A percentile compares a stretch with the other conserved stretches of the same genome.
phyloP scores from a whole-genome alignment of 768 basidiomycete species.

The Trametopsis cervina region DNA sequence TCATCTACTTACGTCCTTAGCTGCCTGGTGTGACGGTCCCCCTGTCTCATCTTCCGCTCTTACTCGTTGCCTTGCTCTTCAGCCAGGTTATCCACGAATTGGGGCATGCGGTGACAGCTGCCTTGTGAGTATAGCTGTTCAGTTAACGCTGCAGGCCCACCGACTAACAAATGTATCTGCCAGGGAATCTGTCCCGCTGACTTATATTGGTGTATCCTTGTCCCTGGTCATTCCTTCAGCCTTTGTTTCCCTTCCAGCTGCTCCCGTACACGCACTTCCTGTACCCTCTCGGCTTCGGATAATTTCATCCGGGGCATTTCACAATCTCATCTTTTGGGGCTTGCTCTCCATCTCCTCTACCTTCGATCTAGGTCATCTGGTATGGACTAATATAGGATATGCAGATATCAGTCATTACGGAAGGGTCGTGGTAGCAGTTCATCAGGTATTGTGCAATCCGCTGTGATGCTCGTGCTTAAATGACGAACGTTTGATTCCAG shows the following conservation, averaged over 20 bases:
- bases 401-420: slow-evolving; percentile 45
- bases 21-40: slow-evolving; percentile 83
- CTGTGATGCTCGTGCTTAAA: background rate
- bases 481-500: slow-evolving; percentile 25
- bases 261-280: slow-evolving; percentile 31
- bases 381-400: slow-evolving; percentile 36
- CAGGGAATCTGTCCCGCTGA: slow-evolving; percentile 61
- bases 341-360: slow-evolving; percentile 34
- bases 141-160: too few relatives aligned
- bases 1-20: slow-evolving; percentile 31
- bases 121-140: slow-evolving; percentile 61
- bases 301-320: slow-evolving; percentile 68
- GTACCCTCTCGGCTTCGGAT: slow-evolving; percentile 49
- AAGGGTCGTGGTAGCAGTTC: slow-evolving; percentile 46
- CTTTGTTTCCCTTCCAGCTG: slow-evolving; percentile 56
- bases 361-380: slow-evolving; percentile 10
- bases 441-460: slow-evolving; percentile 36
- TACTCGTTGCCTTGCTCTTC: slow-evolving; percentile 53
- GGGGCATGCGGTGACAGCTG: slow-evolving; percentile 73
- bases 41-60: slow-evolving; percentile 57
- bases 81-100: slow-evolving; percentile 74
- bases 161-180: too few relatives aligned
- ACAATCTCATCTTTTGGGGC: slow-evolving; percentile 62
- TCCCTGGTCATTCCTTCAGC: slow-evolving; percentile 65
- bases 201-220: slow-evolving; percentile 54